A percentile compares a stretch with the other conserved stretches of the same genome.
Conservation (phyloP, 495 filamentous ascomycete species). For the Penicillium ochrochloron region DNA sequence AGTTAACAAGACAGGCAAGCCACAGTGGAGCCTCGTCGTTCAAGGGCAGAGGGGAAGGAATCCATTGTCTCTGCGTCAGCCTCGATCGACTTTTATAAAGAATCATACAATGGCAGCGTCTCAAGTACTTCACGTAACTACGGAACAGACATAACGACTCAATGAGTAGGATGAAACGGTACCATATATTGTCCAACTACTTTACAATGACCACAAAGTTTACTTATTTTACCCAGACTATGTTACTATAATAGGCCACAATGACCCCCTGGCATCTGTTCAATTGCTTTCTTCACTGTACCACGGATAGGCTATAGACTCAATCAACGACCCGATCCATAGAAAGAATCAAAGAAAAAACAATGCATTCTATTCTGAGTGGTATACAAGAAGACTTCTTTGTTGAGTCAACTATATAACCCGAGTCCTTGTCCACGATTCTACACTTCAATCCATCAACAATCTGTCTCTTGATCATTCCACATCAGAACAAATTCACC, state of each 20-base stretch:
- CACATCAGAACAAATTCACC: neutral
- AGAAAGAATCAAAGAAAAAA: neutral
- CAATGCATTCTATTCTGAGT: neutral
- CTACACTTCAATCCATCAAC: neutral
- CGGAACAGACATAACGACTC: neutral
- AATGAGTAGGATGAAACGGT: neutral
- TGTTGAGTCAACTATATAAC: neutral
- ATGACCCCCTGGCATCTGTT: neutral
- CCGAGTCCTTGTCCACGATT: neutral
- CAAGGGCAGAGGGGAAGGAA: neutral
- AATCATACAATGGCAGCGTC: neutral
- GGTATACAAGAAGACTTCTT: neutral
- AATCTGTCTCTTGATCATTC: neutral
- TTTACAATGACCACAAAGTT: neutral
- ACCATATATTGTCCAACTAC: neutral
- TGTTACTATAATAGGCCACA: conserved; percentile 1
- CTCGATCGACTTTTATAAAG: neutral
- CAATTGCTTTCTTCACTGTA: neutral
- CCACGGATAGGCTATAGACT: neutral
- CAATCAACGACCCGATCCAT: neutral
- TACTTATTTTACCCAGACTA: neutral
- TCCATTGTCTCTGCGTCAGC: conserved; percentile 4
- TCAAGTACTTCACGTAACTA: neutral
- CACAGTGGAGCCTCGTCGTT: conserved; percentile 1
- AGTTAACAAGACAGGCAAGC: neutral